These are phyloP conservation scores for Biscogniauxia marginata DNA, from an alignment of 2,329 filamentous ascomycete genomes.

Conservation along the genomic window DNA sequence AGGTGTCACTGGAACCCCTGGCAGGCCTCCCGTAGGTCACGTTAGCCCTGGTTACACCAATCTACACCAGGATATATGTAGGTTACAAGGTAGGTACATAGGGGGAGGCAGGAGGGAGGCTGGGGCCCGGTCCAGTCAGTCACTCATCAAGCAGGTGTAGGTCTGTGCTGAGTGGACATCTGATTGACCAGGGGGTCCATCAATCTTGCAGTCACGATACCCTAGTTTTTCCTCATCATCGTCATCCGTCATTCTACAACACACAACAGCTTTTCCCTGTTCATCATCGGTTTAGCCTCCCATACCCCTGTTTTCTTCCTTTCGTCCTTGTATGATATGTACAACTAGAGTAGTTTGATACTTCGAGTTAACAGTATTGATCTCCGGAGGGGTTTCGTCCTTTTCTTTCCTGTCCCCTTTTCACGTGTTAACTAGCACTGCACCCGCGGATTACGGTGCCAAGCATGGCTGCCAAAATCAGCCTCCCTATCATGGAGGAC, in stretches of 20 bases:
- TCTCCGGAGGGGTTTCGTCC: neutral
- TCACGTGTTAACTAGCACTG: neutral
- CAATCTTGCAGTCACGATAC: no score
- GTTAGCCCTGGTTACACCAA: no score
- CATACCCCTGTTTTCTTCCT: neutral
- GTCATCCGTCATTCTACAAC: neutral
- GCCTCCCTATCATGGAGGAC: conserved; percentile 31
- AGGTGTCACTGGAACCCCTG: neutral
- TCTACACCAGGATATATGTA: neutral
- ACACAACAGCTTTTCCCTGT: neutral
- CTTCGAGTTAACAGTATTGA: neutral
- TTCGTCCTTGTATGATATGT: neutral
- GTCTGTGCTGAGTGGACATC: neutral
- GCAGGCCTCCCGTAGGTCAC: neutral
- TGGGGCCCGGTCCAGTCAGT: neutral
- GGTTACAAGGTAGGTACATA: neutral
- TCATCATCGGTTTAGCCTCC: neutral
- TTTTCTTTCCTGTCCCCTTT: neutral
- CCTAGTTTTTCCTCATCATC: neutral
- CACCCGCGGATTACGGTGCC: neutral
- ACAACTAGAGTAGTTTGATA: neutral
- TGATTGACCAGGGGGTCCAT: neutral
- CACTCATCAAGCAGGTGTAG: neutral
- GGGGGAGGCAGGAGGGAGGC: neutral
- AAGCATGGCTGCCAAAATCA: conserved; percentile 30